Conservation (phyloP, 1,139 yeast species). For the Torulaspora pretoriensis region DNA sequence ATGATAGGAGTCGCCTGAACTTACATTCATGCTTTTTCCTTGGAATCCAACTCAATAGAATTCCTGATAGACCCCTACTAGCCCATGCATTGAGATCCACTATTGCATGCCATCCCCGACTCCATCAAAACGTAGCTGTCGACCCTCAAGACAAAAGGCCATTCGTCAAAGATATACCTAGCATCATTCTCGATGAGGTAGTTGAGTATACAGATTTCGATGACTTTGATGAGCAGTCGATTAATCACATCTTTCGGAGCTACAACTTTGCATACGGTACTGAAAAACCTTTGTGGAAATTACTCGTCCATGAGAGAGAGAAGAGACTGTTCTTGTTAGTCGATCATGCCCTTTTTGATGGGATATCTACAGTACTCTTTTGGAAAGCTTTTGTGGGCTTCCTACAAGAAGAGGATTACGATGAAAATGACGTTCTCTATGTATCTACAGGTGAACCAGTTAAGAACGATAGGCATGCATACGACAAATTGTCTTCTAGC, state of each 20-base stretch:
- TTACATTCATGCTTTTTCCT: slow-evolving; percentile 29
- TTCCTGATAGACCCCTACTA: slow-evolving; percentile 18
- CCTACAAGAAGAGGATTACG: slow-evolving; percentile 8
- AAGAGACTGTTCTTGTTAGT: slow-evolving; percentile 20
- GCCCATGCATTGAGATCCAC: slow-evolving; percentile 14
- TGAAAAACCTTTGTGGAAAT: slow-evolving; percentile 28
- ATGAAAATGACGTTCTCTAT: slow-evolving; percentile 1
- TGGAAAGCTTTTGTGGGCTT: slow-evolving; percentile 20
- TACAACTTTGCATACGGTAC: slow-evolving; percentile 20
- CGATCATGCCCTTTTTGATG: slow-evolving; percentile 33
- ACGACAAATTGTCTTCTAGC: slow-evolving; percentile 11
- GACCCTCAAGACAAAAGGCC: slow-evolving; percentile 8
- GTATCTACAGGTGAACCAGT: neutral
- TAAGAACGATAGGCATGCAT: slow-evolving; percentile 6
- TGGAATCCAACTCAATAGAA: slow-evolving; percentile 22
- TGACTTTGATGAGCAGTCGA: slow-evolving; percentile 13
- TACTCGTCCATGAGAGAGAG: slow-evolving; percentile 19
- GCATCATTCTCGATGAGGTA: slow-evolving; percentile 21
- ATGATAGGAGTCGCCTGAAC: slow-evolving; percentile 23
- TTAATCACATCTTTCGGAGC: slow-evolving; percentile 23
- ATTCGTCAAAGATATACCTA: slow-evolving; percentile 10
- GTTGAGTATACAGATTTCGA: slow-evolving; percentile 22
- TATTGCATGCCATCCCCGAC: slow-evolving; percentile 18
- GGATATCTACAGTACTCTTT: slow-evolving; percentile 26
- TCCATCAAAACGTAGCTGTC: slow-evolving; percentile 22